phyloP scores from a whole-genome alignment of 73 alveolate genomes.

The Blepharisma stoltei region DNA sequence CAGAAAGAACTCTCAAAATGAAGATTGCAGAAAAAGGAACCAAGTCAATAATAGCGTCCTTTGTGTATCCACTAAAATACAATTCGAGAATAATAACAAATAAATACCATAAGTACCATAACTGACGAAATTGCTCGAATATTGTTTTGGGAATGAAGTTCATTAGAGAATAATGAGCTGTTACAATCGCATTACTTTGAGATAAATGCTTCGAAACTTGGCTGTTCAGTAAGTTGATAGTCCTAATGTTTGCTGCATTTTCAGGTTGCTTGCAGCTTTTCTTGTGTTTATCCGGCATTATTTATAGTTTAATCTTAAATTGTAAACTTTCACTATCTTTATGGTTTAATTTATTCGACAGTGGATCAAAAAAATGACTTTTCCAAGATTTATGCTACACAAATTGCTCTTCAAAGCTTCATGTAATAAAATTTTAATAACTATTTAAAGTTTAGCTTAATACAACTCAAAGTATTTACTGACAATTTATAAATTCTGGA shows the following conservation, averaged over 20 bases:
- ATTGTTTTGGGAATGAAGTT: neutral
- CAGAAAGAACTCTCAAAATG: no score
- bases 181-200: neutral
- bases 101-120: constrained; percentile 84
- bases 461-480: no score
- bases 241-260: no score
- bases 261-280: no score
- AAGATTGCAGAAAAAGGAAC: no score
- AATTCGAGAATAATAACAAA: no score
- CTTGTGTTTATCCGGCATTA: neutral
- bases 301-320: neutral
- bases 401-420: neutral
- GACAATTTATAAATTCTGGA: no score
- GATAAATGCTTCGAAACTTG: constrained; percentile 18
- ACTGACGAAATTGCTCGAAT: neutral
- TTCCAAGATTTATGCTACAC: neutral
- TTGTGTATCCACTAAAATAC: no score
- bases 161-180: neutral
- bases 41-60: no score
- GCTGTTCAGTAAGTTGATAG: no score
- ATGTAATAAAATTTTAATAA: neutral
- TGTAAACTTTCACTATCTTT: neutral
- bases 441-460: neutral
- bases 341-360: neutral
- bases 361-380: neutral